These are phyloP conservation scores for Aegilops speltoides DNA, from an alignment of 176 grass and related monocot species.

Conservation along the genomic window DNA sequence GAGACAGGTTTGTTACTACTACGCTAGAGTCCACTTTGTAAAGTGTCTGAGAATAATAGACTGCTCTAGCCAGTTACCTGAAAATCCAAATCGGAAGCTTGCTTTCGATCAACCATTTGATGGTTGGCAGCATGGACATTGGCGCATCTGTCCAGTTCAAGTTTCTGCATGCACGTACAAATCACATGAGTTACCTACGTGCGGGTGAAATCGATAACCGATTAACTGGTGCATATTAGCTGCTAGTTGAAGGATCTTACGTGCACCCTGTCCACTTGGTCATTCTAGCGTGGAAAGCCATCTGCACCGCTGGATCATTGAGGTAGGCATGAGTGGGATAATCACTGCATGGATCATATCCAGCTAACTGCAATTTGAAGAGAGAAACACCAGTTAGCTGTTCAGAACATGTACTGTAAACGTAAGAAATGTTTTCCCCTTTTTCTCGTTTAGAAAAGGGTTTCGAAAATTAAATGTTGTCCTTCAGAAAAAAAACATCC, in stretches of 20 bases:
- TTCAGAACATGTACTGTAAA: neutral
- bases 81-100: slow-evolving; percentile 45
- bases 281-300: slow-evolving; percentile 34
- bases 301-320: slow-evolving; percentile 47
- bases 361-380: slow-evolving; percentile 19
- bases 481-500: neutral
- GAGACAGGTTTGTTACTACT: neutral
- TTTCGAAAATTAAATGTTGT: too few species aligned
- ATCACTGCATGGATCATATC: slow-evolving; percentile 32
- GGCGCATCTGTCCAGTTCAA: slow-evolving; percentile 28
- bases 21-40: neutral
- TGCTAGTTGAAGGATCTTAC: neutral
- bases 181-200: neutral
- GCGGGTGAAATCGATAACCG: neutral
- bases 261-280: slow-evolving; percentile 33
- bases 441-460: too few species aligned
- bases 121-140: slow-evolving; percentile 23
- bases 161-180: neutral
- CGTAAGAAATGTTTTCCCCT: too few species aligned
- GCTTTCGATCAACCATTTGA: slow-evolving; percentile 24
- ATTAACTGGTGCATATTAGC: neutral
- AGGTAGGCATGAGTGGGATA: slow-evolving; percentile 31
- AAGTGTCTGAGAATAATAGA: neutral
- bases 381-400: neutral
- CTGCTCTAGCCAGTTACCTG: slow-evolving; percentile 16